Percentiles rank a stretch among this genome's conserved stretches.
Evolutionary conservation across 225 moss, liverwort and hornwort species (phyloP).

Genomic region (Pseudisothecium myosuroides): DNA sequence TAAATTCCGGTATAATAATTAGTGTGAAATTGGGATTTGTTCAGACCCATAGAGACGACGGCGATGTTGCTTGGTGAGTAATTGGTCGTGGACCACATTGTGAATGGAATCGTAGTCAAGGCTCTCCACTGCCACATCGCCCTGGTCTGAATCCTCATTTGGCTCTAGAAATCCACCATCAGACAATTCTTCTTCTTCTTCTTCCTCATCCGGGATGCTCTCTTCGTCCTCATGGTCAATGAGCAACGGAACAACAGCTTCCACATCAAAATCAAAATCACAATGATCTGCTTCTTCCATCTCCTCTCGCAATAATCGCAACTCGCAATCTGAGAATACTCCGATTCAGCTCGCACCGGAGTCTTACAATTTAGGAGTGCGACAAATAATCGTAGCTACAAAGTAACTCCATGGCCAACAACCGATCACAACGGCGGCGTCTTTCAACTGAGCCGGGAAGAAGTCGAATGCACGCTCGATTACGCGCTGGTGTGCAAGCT

Average conservation of each 20-base stretch:
- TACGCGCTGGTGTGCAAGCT: neutral
- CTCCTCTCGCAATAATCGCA: neutral
- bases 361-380: neutral
- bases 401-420: neutral
- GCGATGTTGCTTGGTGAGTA: neutral
- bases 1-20: neutral
- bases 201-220: neutral
- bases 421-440: neutral
- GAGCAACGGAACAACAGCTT: constrained; percentile 8
- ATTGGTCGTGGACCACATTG: constrained; percentile 18
- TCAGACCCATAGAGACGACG: constrained; percentile 41
- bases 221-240: neutral
- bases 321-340: neutral
- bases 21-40: neutral
- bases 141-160: constrained; percentile 5
- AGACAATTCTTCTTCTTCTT: neutral
- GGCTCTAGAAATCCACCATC: neutral
- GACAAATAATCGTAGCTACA: neutral
- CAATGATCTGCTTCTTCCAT: constrained; percentile 1
- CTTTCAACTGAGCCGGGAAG: neutral
- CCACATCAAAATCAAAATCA: constrained; percentile 1
- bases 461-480: neutral
- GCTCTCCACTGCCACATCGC: constrained; percentile 53
- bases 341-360: neutral
- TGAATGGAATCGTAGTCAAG: constrained; percentile 70